Evolutionary conservation across 2,329 filamentous ascomycete species (phyloP).

Genomic region (Cytospora piceae): DNA sequence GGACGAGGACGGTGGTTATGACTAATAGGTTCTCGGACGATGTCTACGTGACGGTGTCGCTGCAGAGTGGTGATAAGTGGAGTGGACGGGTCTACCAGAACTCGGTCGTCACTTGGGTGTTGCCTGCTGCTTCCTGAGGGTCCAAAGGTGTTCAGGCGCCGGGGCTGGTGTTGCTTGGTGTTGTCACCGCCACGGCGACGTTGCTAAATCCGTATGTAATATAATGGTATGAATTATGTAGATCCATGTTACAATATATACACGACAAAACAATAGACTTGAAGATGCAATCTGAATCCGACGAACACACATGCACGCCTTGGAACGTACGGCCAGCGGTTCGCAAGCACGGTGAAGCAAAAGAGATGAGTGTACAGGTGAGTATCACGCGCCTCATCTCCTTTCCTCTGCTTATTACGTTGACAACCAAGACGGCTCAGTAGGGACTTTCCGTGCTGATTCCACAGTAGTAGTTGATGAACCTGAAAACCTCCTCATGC

Average conservation of each 20-base stretch:
- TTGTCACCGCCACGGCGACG: neutral
- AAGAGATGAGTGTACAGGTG: neutral
- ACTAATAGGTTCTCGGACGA: conserved; percentile 52
- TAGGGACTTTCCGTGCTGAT: conserved; percentile 34
- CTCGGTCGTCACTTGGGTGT: conserved; percentile 46
- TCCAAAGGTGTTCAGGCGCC: neutral
- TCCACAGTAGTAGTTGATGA: conserved; percentile 68
- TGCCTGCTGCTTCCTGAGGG: conserved; percentile 34
- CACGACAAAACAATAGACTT: no score
- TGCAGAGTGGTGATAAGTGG: conserved; percentile 43
- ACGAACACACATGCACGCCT: neutral
- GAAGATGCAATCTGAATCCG: no score
- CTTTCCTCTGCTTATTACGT: neutral
- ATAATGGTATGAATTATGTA: neutral
- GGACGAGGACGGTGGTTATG: conserved; percentile 49
- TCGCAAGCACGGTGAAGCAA: neutral
- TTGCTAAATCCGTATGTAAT: neutral
- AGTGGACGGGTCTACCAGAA: conserved; percentile 42
- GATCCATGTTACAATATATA: neutral
- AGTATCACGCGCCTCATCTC: no score
- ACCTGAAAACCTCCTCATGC: conserved; percentile 84
- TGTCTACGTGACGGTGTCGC: conserved; percentile 45
- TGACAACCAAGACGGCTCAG: neutral
- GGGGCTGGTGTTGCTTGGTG: neutral
- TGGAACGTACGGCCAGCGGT: no score